Base-by-base conservation (phyloP, 768 basidiomycete genomes). In the Lanmaoa rubissima region DNA sequence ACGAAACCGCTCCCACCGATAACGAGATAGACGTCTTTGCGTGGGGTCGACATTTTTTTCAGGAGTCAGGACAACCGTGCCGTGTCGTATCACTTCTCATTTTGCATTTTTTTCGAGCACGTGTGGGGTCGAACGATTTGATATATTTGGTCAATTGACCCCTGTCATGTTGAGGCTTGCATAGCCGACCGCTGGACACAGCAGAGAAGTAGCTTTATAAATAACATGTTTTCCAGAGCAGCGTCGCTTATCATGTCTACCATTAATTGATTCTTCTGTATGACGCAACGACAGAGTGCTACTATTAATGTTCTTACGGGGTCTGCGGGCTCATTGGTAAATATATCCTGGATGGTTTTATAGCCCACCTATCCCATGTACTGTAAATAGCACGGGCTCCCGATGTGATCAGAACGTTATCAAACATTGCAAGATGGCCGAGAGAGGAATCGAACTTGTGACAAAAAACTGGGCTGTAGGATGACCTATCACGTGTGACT, bases 1-100 rank as follows among this genome's bases (percentile, higher is more conserved):
- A 96, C 77, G 72, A 96, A 95, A 24, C 94, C 93, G 65, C 91
- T 92, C 54, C 95, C 95, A 24, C 96, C 96, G 67, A 98, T 88
- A 66, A 99, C 94, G 54, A 96, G 76, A 74, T 92, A 98, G 3
- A 84, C 77, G 61, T 96, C 92, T 61, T 75, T 80, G 50, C 53
- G 61, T 48, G 61, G 61, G 19, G 48, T 49, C 34, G 65, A 51
- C 67, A 69, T 69, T 32, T 24, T 38, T 44, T 24, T 24, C 21
- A 24, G 21, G 21, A 24, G 21, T 38, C 4, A n/a, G 28, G 16
- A 3, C 5, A 48, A 11, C 5, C 5, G 4, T 28, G 28, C 28
- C n/a, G 7, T 0, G 40, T 65, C 41, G 38, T 4, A 32, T 55
- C 60, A 62, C 21, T 36, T 42, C 21, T 35, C 56, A n/a, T 45